Base-by-base conservation (phyloP, 805 yeast genomes). In the Saccharomycopsis sp. region DNA sequence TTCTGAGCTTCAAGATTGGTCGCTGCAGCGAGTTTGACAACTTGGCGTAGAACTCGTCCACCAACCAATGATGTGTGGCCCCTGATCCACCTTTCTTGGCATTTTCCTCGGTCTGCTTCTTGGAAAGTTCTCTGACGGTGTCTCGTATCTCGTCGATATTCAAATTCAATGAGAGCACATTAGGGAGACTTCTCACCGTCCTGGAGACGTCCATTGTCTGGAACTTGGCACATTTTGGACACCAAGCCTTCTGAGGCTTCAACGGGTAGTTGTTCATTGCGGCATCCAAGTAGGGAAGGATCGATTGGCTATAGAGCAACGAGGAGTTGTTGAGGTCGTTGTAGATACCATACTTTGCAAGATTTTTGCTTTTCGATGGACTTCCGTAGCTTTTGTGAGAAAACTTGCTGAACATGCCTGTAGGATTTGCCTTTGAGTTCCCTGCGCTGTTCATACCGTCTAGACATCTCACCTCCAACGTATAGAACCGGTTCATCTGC, bases 161-260 rank as follows among this genome's bases (percentile, higher is more conserved):
- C 18, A 87, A 64, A 63, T 87, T 87, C 52, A 88, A 70, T 1
- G 85, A 76, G 34, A 90, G 67, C 9, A 89, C 75, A 1, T 86
- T 83, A 0, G 96, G 91, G 29, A 85, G 70, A 50, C 74, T 75
- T n/a, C 74, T 72, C 0, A 85, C 77, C 1, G 75, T 71, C 55
- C 78, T 75, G 24, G 76, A 74, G 2, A 81, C 77, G 62, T 85
- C 86, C 40, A 86, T 73, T 2, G 75, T 68, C 60, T 82, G 91
- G 57, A 71, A 75, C 48, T 72, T 71, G 5, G 74, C 72, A 63
- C 87, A 82, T 37, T 72, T 73, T 23, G 78, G 80, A 66, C 87
- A 84, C 64, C 75, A 71, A 23, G 82, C 78, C 15, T 79, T 76
- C 3, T 79, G 75, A 40, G 80, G 79, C 24, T 75, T 73, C 34